A percentile compares a stretch with the other conserved stretches of the same genome.
Conservation (phyloP, 169 alveolate species). For the Cryptosporidium meleagridis region DNA sequence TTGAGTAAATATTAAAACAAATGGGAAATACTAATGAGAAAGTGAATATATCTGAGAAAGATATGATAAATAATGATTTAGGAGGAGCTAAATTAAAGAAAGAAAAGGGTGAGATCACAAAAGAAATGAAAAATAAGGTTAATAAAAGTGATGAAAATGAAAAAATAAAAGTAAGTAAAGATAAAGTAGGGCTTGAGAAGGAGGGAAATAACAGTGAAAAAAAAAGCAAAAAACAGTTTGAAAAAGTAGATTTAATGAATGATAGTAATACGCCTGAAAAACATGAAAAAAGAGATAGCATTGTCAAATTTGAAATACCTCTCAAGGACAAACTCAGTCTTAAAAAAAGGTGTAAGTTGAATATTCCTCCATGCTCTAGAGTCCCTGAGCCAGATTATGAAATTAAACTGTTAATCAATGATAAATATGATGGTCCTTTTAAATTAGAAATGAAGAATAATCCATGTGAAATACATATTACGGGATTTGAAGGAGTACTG, state of each 20-base stretch:
- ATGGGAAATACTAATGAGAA: conserved; percentile 13
- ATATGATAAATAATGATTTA: neutral
- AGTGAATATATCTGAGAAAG: neutral
- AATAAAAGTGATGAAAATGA: neutral
- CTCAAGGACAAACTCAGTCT: conserved; percentile 1
- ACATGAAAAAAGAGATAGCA: neutral
- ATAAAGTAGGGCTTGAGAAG: neutral
- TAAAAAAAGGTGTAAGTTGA: conserved; percentile 5
- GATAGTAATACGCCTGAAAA: neutral
- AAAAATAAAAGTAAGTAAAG: neutral
- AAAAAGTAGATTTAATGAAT: conserved; percentile 17
- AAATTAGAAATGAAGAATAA: conserved; percentile 4
- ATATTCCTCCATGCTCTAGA: conserved; percentile 59
- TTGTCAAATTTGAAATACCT: neutral
- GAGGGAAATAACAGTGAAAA: neutral
- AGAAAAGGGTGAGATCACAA: neutral
- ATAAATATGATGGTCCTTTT: conserved; percentile 63
- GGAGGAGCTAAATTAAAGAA: neutral
- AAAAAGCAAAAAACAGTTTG: neutral
- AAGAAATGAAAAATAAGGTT: neutral
- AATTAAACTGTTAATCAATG: conserved; percentile 8
- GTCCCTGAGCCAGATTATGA: conserved; percentile 51
- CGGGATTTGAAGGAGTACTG: conserved; percentile 36
- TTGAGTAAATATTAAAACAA: neutral
- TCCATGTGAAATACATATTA: conserved; percentile 28